Base-by-base conservation (phyloP, 345 rosid genomes). In the Citrus inodora region DNA sequence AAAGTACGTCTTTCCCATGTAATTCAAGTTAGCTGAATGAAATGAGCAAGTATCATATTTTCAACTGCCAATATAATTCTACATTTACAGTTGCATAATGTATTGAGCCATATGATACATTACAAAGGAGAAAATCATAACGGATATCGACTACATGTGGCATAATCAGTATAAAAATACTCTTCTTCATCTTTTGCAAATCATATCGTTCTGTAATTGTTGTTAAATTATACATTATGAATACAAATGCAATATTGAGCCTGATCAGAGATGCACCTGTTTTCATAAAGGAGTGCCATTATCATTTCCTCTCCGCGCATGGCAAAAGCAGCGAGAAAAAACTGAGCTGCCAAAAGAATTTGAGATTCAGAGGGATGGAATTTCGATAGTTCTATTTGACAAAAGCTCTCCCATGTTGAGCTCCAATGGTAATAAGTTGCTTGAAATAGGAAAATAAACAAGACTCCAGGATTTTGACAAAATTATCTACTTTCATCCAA, bases 401-500 rank as follows among this genome's bases (percentile, higher is more conserved):
- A 66, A 7, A 60, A 35, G 37, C 17, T 25, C 56, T 27, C 40
- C 77, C 58, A 3, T 27, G 9, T 40, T 62, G 25, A 33, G 69
- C 59, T 27, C 14, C 17, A 9, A 27, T 25, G 68, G 4, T 32
- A 32, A 7, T 19, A 19, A 16, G 22, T 53, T 19, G 22, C 51
- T 17, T 5, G 2, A 16, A 51, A 53, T 53, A 53, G 22, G 6
- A 22, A 17, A 6, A 32, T 30, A 33, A 71, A 32, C 42, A 48
- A 46, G 28, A 33, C 53, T n/a, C 28, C 30, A 0, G 33, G n/a
- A 10, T 51, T 64, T 27, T 24, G 40, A 16, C 22, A 25, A 11
- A 77, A 42, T 35, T n/a, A 19, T 28, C n/a, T 22, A 46, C 35
- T 59, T 67, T 79, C 81, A 83, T 75, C 77, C 86, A 48, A 62